Base-by-base conservation (phyloP, 768 basidiomycete species). In the Lentinula aciculospora region DNA sequence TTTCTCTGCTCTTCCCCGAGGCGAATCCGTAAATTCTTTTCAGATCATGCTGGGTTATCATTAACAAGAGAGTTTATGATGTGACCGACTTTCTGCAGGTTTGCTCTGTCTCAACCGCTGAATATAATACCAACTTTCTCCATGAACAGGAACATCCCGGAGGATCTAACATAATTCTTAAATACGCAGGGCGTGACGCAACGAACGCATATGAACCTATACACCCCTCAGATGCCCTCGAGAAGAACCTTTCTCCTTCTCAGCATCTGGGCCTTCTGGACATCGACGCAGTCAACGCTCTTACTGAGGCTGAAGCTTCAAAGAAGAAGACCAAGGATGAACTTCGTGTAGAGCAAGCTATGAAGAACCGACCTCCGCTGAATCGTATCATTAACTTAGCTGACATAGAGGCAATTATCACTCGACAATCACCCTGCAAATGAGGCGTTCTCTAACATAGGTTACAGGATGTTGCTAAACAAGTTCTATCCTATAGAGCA, bases 41-140 rank as follows among this genome's bases (percentile, higher is more conserved):
- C 60, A 88, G 87, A 37, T 88, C 86, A 17, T 92, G 90, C 66
- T 94, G 92, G 92, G 84, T 94, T 62, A 84, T 93, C 66, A 88
- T 94, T 61, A 76, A 79, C 51, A 81, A 86, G 69, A 76, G 81
- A 55, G 91, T 92, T n/a, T 93, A 93, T 72, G 89, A 93, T 72
- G 88, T 92, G 54, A 90, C 90, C 5, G 85, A 87, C 37, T 90
- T 92, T 69, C 72, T 92, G 37, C 72, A 80, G 53, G 89, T 21
- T 8, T 17, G 10, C 10, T 25, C 34, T 37, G 10, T 54, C 2
- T 56, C 44, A 8, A n/a, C 39, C 2, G 10, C 19, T 36, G 23
- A 29, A n/a, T 4, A 45, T 17, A 36, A 10, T 45, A 21, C 45
- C 9, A 4, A 57, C 0, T 34, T 4, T 34, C 3, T 23, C 0